Percentiles rank a stretch among this genome's conserved stretches.
These are phyloP conservation scores for Beauveria brongniartii DNA, from an alignment of 2,329 filamentous ascomycete genomes.

Conservation along the genomic window DNA sequence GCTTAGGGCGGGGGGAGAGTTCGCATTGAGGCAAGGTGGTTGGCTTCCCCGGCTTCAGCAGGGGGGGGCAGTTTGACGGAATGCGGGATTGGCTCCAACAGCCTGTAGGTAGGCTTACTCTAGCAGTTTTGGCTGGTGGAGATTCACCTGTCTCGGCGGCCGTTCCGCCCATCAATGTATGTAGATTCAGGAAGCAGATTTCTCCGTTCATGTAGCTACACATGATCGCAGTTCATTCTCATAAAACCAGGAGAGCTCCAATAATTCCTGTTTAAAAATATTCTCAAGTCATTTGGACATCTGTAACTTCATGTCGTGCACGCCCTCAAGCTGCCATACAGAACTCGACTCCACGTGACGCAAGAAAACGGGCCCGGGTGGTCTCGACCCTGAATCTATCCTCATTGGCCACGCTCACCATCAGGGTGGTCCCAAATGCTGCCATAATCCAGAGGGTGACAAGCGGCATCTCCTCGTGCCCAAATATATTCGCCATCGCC, in stretches of 20 bases:
- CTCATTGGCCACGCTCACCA: conserved; percentile 9
- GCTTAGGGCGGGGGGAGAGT: conserved; percentile 25
- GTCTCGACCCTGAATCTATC: neutral
- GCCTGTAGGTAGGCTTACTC: neutral
- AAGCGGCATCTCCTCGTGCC: conserved; percentile 6
- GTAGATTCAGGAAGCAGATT: too few relatives aligned
- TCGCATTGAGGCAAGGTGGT: neutral
- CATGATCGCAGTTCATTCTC: too few relatives aligned
- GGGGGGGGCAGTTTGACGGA: neutral
- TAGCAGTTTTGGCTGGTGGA: neutral
- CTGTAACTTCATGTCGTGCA: neutral
- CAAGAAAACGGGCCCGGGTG: neutral
- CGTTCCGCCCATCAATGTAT: too few relatives aligned
- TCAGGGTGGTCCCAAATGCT: conserved; percentile 8
- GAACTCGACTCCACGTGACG: conserved; percentile 6
- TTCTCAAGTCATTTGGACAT: neutral
- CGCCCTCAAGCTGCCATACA: neutral
- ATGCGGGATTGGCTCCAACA: neutral
- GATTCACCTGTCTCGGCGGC: neutral
- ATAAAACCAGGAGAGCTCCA: too few relatives aligned
- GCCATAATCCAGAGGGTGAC: conserved; percentile 8
- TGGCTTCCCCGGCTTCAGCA: neutral
- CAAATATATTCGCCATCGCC: neutral
- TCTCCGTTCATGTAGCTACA: too few relatives aligned
- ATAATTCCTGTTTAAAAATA: neutral